Conservation (phyloP, 805 yeast genomes). For the Zygoascus biomembranicola region DNA sequence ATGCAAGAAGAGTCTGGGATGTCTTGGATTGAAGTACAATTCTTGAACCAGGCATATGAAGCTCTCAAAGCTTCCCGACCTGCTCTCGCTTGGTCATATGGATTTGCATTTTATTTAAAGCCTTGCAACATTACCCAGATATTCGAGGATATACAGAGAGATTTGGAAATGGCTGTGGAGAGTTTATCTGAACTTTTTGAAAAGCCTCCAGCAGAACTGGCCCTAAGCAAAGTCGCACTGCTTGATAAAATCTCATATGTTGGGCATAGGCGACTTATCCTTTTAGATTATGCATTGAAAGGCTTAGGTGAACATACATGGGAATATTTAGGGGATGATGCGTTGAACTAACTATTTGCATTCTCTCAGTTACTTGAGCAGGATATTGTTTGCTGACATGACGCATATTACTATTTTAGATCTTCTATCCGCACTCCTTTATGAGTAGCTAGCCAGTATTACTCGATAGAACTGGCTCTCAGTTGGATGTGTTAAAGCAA, state of each 20-base stretch:
- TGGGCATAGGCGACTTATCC: slow-evolving; percentile 31
- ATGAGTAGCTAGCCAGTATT: too few relatives aligned
- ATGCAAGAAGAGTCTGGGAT: slow-evolving; percentile 57
- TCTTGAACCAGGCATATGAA: slow-evolving; percentile 63
- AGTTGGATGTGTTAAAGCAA: too few relatives aligned
- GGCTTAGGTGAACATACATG: slow-evolving; percentile 34
- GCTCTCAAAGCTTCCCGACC: slow-evolving; percentile 61
- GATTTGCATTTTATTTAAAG: slow-evolving; percentile 61
- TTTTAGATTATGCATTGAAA: slow-evolving; percentile 38
- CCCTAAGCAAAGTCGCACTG: slow-evolving; percentile 31
- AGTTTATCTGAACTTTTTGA: slow-evolving; percentile 56
- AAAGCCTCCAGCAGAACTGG: slow-evolving; percentile 28
- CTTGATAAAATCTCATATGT: slow-evolving; percentile 39
- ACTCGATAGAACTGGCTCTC: too few relatives aligned
- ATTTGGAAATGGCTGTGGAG: slow-evolving; percentile 58
- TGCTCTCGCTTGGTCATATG: slow-evolving; percentile 85
- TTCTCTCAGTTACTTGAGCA: too few relatives aligned
- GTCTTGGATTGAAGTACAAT: slow-evolving; percentile 86
- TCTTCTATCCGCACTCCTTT: too few relatives aligned
- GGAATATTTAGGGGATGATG: slow-evolving; percentile 20
- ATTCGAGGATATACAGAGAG: slow-evolving; percentile 64
- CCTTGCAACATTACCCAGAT: slow-evolving; percentile 47
- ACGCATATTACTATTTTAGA: too few relatives aligned
- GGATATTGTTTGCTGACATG: too few relatives aligned
- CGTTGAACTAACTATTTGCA: background rate